phyloP scores from a whole-genome alignment of 306 rosid species.

The Parietaria judaica region DNA sequence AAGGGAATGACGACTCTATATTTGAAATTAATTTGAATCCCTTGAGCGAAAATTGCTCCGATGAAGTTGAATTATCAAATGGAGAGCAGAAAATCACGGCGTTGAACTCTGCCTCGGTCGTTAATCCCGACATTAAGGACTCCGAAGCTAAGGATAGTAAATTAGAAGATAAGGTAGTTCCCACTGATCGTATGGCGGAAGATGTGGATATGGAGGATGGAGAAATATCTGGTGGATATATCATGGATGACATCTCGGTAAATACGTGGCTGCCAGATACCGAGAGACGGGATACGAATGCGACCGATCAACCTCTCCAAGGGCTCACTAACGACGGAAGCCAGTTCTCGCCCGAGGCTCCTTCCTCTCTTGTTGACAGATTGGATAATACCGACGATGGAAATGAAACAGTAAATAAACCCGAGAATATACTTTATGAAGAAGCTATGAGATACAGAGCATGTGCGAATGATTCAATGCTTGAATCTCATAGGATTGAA shows the following conservation, averaged over 20 bases:
- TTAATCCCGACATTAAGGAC: constrained; percentile 17
- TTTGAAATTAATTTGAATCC: constrained; percentile 20
- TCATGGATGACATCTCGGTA: constrained; percentile 22
- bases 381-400: constrained; percentile 15
- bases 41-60: constrained; percentile 14
- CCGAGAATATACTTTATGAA: constrained; percentile 16
- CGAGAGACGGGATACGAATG: constrained; percentile 18
- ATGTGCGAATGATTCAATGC: constrained; percentile 14
- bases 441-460: constrained; percentile 15
- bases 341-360: constrained; percentile 16
- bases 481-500: constrained; percentile 12
- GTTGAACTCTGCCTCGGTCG: constrained; percentile 14
- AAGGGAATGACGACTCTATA: constrained; percentile 29
- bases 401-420: constrained; percentile 16
- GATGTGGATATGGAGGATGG: constrained; percentile 65
- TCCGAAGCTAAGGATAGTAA: constrained; percentile 13
- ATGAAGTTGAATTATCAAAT: constrained; percentile 30
- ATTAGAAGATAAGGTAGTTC: constrained; percentile 13
- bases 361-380: constrained; percentile 16
- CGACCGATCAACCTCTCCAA: constrained; percentile 22
- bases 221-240: constrained; percentile 53
- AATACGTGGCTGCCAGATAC: constrained; percentile 30
- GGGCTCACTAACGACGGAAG: not conserved
- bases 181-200: constrained; percentile 21
- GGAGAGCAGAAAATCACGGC: constrained; percentile 11